Evolutionary conservation across 768 basidiomycete genomes (phyloP).

Genomic region (Sporobolomyces pararoseus): DNA sequence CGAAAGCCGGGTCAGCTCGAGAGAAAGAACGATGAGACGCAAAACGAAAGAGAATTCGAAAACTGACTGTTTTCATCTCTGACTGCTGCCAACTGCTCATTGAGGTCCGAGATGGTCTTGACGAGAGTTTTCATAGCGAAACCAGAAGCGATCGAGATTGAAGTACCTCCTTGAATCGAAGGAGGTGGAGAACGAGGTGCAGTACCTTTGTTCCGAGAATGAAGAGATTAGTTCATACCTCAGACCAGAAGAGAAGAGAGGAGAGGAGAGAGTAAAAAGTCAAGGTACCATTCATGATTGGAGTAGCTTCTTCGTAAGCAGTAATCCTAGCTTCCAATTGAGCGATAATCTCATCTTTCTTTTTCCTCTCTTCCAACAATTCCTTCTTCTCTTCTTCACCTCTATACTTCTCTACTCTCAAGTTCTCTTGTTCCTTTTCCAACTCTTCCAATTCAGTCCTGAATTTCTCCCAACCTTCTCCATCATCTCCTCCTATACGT

Average conservation of each 20-base stretch:
- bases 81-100: not conserved
- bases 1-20: not conserved
- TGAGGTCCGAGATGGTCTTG: not conserved
- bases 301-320: slow-evolving; percentile 12
- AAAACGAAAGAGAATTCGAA: no score
- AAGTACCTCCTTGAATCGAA: no score
- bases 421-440: not conserved
- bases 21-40: not conserved
- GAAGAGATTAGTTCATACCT: no score
- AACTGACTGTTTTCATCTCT: slow-evolving; percentile 29
- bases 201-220: no score
- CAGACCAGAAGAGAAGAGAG: no score
- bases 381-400: not conserved
- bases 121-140: not conserved
- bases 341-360: slow-evolving; percentile 1
- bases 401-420: not conserved
- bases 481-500: no score
- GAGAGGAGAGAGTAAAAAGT: no score
- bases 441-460: not conserved
- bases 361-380: not conserved
- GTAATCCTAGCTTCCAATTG: slow-evolving; percentile 3
- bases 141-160: not conserved
- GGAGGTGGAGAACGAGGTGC: not conserved
- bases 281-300: no score
- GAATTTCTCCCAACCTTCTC: not conserved